Evolutionary conservation across 306 rosid genomes (phyloP).

Genomic region (Quillaja saponaria): DNA sequence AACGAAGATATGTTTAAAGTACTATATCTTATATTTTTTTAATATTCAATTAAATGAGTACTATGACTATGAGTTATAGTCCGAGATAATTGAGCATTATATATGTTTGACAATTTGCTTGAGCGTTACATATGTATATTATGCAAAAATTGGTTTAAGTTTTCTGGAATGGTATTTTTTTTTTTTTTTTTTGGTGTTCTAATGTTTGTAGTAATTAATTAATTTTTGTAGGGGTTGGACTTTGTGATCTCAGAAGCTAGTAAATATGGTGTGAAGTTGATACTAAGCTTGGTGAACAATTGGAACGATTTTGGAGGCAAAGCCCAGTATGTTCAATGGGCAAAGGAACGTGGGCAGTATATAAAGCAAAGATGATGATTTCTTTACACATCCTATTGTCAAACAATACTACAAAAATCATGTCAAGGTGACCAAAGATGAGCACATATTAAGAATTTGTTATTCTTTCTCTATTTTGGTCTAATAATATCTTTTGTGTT

Average conservation of each 20-base stretch:
- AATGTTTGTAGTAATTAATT: background rate
- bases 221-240: slow-evolving; percentile 2
- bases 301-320: slow-evolving; percentile 3
- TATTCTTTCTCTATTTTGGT: too few species aligned
- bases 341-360: background rate
- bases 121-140: too few species aligned
- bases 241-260: slow-evolving; percentile 11
- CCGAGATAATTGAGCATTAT: too few species aligned
- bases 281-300: slow-evolving; percentile 14
- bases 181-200: too few species aligned
- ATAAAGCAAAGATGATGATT: slow-evolving; percentile 10
- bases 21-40: too few species aligned
- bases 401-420: slow-evolving; percentile 26
- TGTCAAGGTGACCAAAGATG: slow-evolving; percentile 5
- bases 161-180: too few species aligned
- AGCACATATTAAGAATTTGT: too few species aligned
- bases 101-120: too few species aligned
- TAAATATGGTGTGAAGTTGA: background rate
- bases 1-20: background rate
- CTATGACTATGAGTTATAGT: too few species aligned
- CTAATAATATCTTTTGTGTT: background rate
- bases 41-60: too few species aligned
- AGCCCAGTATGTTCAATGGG: slow-evolving; percentile 12
- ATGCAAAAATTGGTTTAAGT: too few species aligned
- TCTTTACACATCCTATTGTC: slow-evolving; percentile 1